These are phyloP conservation scores for Alternaria sp. DNA, from an alignment of 2,329 filamentous ascomycete genomes.

Conservation along the genomic window DNA sequence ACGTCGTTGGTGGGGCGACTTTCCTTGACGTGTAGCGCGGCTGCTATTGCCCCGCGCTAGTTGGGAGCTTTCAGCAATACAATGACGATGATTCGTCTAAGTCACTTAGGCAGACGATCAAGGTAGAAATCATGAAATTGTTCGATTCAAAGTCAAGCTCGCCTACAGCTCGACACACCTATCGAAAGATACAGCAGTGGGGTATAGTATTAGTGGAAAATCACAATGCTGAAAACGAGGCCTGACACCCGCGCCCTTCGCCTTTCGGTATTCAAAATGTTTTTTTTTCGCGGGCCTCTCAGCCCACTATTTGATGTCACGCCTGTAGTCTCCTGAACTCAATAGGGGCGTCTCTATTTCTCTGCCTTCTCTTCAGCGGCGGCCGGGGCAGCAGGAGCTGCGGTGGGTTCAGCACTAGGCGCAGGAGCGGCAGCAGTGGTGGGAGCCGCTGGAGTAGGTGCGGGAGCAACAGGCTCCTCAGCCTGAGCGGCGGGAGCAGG, in stretches of 20 bases:
- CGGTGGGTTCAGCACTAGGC: no score
- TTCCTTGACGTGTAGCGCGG: conserved; percentile 20
- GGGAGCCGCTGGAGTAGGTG: conserved; percentile 2
- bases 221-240: conserved; percentile 15
- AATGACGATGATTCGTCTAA: background rate
- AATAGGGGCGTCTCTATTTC: conserved; percentile 2
- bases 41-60: conserved; percentile 31
- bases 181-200: conserved; percentile 32
- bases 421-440: background rate
- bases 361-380: conserved; percentile 10
- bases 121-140: background rate
- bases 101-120: background rate
- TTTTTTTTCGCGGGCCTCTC: background rate
- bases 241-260: background rate
- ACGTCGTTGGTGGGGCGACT: conserved; percentile 22
- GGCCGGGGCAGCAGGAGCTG: background rate
- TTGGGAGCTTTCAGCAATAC: conserved; percentile 4
- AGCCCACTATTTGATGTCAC: background rate
- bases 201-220: conserved; percentile 47
- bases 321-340: background rate
- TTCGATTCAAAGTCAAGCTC: conserved; percentile 6
- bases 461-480: conserved; percentile 5
- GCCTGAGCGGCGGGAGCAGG: conserved; percentile 14
- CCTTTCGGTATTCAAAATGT: background rate
- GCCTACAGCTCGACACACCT: conserved; percentile 19